A percentile compares a stretch with the other conserved stretches of the same genome.
Evolutionary conservation across 768 basidiomycete genomes (phyloP).

Genomic region (Suillus placidus): DNA sequence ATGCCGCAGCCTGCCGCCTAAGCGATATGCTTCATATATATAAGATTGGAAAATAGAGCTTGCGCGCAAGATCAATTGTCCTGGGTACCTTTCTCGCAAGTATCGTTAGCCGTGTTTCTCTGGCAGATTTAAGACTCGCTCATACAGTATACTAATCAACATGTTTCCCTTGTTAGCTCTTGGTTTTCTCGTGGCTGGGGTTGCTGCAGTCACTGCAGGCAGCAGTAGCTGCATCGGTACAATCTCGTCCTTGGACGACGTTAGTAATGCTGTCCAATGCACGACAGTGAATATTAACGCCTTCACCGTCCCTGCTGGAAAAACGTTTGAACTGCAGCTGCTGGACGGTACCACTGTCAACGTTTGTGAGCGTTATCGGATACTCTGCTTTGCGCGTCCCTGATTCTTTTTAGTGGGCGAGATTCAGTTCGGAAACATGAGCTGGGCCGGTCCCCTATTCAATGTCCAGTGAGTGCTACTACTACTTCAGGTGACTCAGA

Average conservation of each 20-base stretch:
- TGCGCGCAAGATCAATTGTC: neutral
- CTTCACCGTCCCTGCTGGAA: constrained; percentile 59
- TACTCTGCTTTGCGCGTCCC: neutral
- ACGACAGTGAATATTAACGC: constrained; percentile 57
- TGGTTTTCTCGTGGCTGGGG: constrained; percentile 21
- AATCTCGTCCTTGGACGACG: constrained; percentile 55
- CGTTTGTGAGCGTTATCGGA: constrained; percentile 45
- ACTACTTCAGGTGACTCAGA: neutral
- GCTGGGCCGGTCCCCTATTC: constrained; percentile 60
- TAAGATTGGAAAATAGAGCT: neutral
- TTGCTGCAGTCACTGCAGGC: constrained; percentile 18
- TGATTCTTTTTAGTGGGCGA: constrained; percentile 50
- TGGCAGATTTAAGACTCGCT: neutral
- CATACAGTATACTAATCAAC: neutral
- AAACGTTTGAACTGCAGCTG: constrained; percentile 51
- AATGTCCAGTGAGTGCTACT: constrained; percentile 42
- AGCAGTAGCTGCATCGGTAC: constrained; percentile 46
- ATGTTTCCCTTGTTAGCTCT: constrained; percentile 18
- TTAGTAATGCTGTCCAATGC: constrained; percentile 54
- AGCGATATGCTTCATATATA: neutral
- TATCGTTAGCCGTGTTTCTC: neutral
- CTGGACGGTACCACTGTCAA: constrained; percentile 56
- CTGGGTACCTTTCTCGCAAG: neutral
- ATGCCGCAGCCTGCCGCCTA: neutral
- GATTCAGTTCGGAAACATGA: constrained; percentile 53